phyloP scores from a whole-genome alignment of 2,329 filamentous ascomycete species.

The Metarhizium humberi region DNA sequence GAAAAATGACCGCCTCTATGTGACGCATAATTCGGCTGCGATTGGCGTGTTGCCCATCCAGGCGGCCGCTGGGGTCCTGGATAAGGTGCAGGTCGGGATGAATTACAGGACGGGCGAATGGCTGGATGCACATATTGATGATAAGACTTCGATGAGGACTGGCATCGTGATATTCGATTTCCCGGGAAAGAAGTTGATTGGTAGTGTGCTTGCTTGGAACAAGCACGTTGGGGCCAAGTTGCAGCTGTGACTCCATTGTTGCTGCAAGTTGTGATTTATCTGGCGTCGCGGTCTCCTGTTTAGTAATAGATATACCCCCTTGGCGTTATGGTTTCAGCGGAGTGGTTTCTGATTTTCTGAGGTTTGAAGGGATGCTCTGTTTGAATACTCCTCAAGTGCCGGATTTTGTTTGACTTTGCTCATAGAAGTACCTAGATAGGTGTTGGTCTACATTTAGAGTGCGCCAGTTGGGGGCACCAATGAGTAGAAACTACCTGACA shows the following conservation, averaged over 20 bases:
- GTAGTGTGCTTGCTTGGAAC: conserved; percentile 33
- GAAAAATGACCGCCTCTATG: conserved; percentile 29
- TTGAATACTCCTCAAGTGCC: too few relatives aligned
- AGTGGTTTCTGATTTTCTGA: neutral
- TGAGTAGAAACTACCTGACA: too few relatives aligned
- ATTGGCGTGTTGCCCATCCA: conserved; percentile 39
- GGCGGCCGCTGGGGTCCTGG: conserved; percentile 36
- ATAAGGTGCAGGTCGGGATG: conserved; percentile 31
- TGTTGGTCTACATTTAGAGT: too few relatives aligned
- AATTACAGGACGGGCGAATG: conserved; percentile 39
- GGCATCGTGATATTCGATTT: conserved; percentile 41
- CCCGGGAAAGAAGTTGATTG: conserved; percentile 31
- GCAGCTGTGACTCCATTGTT: neutral
- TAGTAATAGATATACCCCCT: neutral
- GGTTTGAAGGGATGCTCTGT: too few relatives aligned
- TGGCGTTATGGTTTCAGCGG: neutral
- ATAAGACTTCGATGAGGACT: conserved; percentile 20
- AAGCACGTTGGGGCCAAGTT: conserved; percentile 1
- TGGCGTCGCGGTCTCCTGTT: neutral
- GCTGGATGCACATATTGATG: conserved; percentile 23
- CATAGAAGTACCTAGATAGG: too few relatives aligned
- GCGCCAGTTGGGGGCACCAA: too few relatives aligned
- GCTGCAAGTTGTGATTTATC: neutral
- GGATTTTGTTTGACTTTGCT: too few relatives aligned
- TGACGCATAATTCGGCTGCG: conserved; percentile 38